Conservation (phyloP, 345 rosid species). For the Acer yangbiense region DNA sequence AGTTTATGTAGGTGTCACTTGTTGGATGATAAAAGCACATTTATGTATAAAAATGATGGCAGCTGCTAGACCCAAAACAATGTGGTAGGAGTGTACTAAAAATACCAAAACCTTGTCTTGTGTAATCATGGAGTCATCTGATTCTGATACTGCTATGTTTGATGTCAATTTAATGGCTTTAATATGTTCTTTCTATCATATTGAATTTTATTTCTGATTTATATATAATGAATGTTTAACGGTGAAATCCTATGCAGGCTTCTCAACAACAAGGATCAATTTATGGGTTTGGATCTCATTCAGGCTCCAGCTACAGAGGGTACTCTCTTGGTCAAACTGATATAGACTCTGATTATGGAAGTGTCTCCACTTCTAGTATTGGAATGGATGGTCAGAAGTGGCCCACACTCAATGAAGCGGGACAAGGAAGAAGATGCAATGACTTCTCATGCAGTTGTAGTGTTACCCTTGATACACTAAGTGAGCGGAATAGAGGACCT, state of each 20-base stretch:
- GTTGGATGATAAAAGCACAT: not conserved
- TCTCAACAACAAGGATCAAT: constrained; percentile 40
- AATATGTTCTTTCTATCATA: constrained; percentile 1
- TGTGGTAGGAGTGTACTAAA: not conserved
- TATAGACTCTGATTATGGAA: constrained; percentile 39
- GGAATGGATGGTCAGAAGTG: constrained; percentile 44
- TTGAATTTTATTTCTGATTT: not conserved
- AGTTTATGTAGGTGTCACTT: not conserved
- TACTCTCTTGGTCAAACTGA: constrained; percentile 34
- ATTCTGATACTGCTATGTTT: too few species aligned
- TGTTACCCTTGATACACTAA: constrained; percentile 45
- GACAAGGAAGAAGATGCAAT: constrained; percentile 45
- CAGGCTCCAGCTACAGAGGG: constrained; percentile 42
- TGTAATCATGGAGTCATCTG: not conserved
- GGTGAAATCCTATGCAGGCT: constrained; percentile 40
- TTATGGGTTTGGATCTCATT: constrained; percentile 47
- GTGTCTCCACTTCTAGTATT: constrained; percentile 33
- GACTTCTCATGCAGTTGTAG: constrained; percentile 45
- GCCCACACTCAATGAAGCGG: constrained; percentile 51
- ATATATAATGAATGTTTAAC: constrained; percentile 19
- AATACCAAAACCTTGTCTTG: not conserved
- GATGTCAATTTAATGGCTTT: not conserved
- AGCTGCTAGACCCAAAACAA: not conserved
- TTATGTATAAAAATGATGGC: not conserved
- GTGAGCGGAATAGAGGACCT: constrained; percentile 64